Base-by-base conservation (phyloP, 1,284 basidiomycete species). In the Megacollybia platyphylla region DNA sequence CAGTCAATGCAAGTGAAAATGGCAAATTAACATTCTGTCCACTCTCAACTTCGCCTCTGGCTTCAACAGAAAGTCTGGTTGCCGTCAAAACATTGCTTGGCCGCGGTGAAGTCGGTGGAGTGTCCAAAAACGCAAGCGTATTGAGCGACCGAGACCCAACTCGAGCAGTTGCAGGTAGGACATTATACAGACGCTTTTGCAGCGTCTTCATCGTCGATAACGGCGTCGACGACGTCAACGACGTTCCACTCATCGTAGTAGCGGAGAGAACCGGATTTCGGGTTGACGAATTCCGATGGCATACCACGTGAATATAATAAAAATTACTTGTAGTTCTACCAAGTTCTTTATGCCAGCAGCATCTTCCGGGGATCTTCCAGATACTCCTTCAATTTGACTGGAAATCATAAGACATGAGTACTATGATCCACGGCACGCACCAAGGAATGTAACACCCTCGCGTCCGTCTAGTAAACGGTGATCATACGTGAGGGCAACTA, bases 401-500 rank as follows among this genome's bases (percentile, higher is more conserved):
- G 34, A 15, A 1, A 38, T 44, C 32, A 51, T 38, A 24, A 18
- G 27, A 28, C 37, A 27, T 41, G 28, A 17, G 38, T 11, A 28
- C 31, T 20, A 40, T 39, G 35, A 24, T 43, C 36, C 39, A 44
- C 37, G 29, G 30, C 37, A 67, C 84, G 57, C 56, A 89, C 90
- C 90, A 51, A 98, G 82, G 90, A 98, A 97, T 32, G 92, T 96
- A 45, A 93, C 88, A 32, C 89, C 94, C 66, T 98, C 94, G 54
- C 94, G 74, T 38, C 94, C 94, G 58, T 98, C 94, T 51, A 98
- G 74, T 56, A 98, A 67, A 51, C 94, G 77, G 68, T 98, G 94
- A 66, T 98, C 93, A 63, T 97, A 97, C 2, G 92, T 96, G 47
- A 94, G 74, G 11, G 89, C 89, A 47, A 92, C 80, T 45, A 96